Evolutionary conservation across 371 early-diverging fungal genomes (phyloP), one percentile per base, ranked within the genome.

Genomic region (Fennellomyces sp.): DNA sequence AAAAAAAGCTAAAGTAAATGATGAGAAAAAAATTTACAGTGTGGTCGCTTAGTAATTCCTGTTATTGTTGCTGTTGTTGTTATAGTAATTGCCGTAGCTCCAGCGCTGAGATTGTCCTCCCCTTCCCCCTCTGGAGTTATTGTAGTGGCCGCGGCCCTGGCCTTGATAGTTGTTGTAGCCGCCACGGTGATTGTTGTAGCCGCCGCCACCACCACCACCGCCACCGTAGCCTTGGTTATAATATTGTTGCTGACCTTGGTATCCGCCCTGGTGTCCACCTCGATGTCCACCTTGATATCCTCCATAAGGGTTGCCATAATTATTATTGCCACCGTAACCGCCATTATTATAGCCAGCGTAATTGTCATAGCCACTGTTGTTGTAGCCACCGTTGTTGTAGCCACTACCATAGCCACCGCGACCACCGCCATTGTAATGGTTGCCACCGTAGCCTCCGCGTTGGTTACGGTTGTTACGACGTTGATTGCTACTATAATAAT

Each of bases 341-440:
- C 52, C 52, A 26, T 25, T 45, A 41, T 42, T 30, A 21, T 64
- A 61, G 13, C 48, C 51, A n/a, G n/a, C n/a, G n/a, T n/a, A n/a
- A n/a, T n/a, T n/a, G 29, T 28, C 49, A 39, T 39, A 39, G 4
- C 60, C 58, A 38, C 54, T 17, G 28, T 54, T 52, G 31, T 52
- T 35, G 21, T 68, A 63, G 35, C 61, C 65, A 31, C 60, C 59
- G 31, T 27, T 30, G 27, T 29, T 15, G 27, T 45, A 41, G 38
- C 33, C 55, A 39, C 45, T 57, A 45, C 23, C 45, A 41, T 38
- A 23, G 33, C 52, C 42, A 52, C 33, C 50, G 36, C 33, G 60
- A 53, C 28, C 53, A 39, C 7, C 41, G 21, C 30, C 27, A 38
- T 42, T 60, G 36, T 39, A 35, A 50, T 27, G 47, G 21, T 56